phyloP scores from a whole-genome alignment of 2,329 filamentous ascomycete species.

The Chrysoporthe puriensis region DNA sequence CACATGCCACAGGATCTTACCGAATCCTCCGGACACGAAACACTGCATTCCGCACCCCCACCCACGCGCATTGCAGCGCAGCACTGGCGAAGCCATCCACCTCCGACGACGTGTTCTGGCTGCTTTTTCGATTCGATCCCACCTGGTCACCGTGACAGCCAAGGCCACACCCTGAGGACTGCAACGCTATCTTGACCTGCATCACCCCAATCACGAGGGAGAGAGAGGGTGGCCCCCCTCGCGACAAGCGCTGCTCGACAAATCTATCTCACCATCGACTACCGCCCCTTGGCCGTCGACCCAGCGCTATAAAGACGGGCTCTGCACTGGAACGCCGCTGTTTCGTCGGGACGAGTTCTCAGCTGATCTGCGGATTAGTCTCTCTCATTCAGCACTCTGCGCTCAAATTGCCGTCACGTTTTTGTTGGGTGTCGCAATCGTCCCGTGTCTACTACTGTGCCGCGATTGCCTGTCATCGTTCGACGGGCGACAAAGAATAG shows the following conservation, averaged over 20 bases:
- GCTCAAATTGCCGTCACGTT: not conserved
- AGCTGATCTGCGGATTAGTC: conserved; percentile 8
- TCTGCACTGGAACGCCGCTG: conserved; percentile 14
- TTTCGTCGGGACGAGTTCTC: conserved; percentile 10
- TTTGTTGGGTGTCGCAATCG: not conserved
- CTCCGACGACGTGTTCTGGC: conserved; percentile 13
- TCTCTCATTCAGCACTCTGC: not conserved
- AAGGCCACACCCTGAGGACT: not conserved
- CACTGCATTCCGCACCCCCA: conserved; percentile 19
- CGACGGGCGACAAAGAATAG: conserved; percentile 6
- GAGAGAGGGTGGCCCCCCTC: not conserved
- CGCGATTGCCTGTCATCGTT: conserved; percentile 14
- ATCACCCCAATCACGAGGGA: not conserved
- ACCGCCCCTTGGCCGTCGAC: not conserved
- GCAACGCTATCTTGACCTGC: not conserved
- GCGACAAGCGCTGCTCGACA: not conserved
- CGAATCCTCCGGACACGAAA: conserved; percentile 11
- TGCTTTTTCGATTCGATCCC: not conserved
- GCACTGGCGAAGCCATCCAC: conserved; percentile 2
- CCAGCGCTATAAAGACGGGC: not conserved
- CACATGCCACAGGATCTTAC: conserved; percentile 17
- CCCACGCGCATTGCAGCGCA: conserved; percentile 5
- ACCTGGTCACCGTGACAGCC: not conserved
- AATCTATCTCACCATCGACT: conserved; percentile 1
- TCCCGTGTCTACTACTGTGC: conserved; percentile 7